Evolutionary conservation across 1,139 yeast species (phyloP), one percentile per base, ranked within the genome.

Genomic region (Candida glucosophila): DNA sequence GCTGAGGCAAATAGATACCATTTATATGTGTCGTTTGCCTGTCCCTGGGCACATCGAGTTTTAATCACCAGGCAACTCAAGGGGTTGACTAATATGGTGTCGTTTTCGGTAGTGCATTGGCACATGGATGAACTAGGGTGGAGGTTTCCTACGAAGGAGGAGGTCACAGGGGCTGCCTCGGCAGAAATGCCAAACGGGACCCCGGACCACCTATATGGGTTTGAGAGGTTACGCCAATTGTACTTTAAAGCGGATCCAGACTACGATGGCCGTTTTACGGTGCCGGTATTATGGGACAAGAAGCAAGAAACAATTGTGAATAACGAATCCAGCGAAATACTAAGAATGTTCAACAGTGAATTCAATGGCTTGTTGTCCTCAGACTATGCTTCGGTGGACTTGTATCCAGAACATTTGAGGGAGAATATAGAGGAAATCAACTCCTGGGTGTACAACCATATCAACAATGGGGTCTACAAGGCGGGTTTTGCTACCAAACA

Each of bases 31-130:
- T 78, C 92, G 1, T 59, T 64, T 28, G 95, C 95, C 2, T 88
- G 97, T 55, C 97, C 97, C 4, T 88, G 95, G 85, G 97, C 97
- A 2, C 95, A 85, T 47, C 70, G 97, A 35, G 74, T 92, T 1
- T 60, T 88, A 38, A 77, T 86, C 31, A 67, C 79, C 5, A 60
- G 96, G 28, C 55, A 67, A n/a, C 63, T 88, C 38, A 86, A 86
- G 57, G 95, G 95, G 2, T 63, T 90, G 37, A 56, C 70, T 6
- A 65, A 68, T 12, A 46, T 69, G 19, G 73, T 77, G 33, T 71
- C 75, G 3, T 69, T 81, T 16, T 74, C 88, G 8, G 81, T 83
- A 26, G 96, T 86, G 11, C 92, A 83, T 49, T 86, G 95, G 88
- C 77, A 73, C 41, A 67, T 86, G 78, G 95, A 78, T 41, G 67